phyloP scores from a whole-genome alignment of 148 eudicot species.

The Simmondsia chinensis region DNA sequence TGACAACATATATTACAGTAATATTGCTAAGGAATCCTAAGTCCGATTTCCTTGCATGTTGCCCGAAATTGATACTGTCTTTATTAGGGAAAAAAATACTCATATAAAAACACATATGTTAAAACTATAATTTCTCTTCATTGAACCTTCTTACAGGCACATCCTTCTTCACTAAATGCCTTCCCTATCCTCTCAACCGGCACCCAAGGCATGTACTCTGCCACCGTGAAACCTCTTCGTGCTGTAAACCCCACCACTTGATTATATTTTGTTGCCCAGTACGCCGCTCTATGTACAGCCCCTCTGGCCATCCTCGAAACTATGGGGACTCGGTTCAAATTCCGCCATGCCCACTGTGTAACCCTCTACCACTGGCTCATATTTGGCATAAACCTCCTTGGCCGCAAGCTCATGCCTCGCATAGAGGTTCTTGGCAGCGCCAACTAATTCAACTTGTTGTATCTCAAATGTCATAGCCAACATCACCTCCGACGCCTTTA shows the following conservation, averaged over 20 bases:
- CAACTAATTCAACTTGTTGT: constrained; percentile 22
- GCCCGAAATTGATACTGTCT: too few species aligned
- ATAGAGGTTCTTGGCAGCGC: constrained; percentile 15
- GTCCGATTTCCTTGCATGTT: too few species aligned
- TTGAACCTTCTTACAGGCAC: background rate
- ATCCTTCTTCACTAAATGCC: constrained; percentile 22
- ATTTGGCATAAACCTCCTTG: constrained; percentile 30
- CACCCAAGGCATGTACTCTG: constrained; percentile 41
- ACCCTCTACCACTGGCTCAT: constrained; percentile 61
- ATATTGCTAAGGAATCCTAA: too few species aligned
- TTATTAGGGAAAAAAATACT: too few species aligned
- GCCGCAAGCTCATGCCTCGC: constrained; percentile 7
- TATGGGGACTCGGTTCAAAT: constrained; percentile 40
- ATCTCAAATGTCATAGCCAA: constrained; percentile 31
- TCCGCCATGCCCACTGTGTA: constrained; percentile 54
- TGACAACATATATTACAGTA: too few species aligned
- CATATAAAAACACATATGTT: too few species aligned
- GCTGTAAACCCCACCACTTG: constrained; percentile 24
- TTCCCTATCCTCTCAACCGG: constrained; percentile 59
- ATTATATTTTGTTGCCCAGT: constrained; percentile 59
- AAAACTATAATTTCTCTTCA: too few species aligned
- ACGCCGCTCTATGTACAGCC: constrained; percentile 46
- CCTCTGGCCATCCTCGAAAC: constrained; percentile 44
- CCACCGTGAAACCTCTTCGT: constrained; percentile 34
- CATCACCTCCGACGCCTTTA: too few species aligned